Evolutionary conservation across 805 yeast genomes (phyloP), one percentile per base, ranked within the genome.

Genomic region (Candida ascalaphidarum): DNA sequence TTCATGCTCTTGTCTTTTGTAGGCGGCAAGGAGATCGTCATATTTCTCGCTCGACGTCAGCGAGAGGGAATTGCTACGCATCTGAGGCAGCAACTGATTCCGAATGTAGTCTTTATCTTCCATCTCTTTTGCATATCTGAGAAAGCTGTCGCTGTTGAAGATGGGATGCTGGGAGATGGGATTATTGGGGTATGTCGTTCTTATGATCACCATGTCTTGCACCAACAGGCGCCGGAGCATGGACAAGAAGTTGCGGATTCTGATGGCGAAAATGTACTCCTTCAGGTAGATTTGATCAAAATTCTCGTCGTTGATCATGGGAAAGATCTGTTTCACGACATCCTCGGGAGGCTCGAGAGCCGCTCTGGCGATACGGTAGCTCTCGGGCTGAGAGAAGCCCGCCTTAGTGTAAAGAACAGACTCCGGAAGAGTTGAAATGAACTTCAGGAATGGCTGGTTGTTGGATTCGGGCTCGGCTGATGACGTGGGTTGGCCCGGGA

Each of bases 121-220:
- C 18, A 35, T 23, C 16, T 25, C 29, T 12, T 29, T 17, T n/a
- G 35, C 38, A 31, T 36, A 50, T 7, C 33, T 28, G n/a, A 31
- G 30, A 30, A 51, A 51, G 4, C 31, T 25, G 4, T 26, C 25
- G 10, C 41, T 30, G 21, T 37, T 42, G 34, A 54, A 54, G 8
- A 52, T 37, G 10, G 51, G 46, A 28, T 51, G 53, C 18, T 34
- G 30, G 12, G 43, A 43, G 11, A 53, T 28, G 10, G 49, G 41
- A 26, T 47, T 48, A 4, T 35, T 27, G 4, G 57, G 58, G 29
- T 43, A 49, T 14, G 30, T 27, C 12, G 26, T 27, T 23, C 39
- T 38, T 2, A 54, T 24, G 5, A 46, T 32, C 7, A 48, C 51
- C 58, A 54, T 52, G 27, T 54, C 60, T 37, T 54, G 60, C 21